phyloP scores from a whole-genome alignment of 1,139 yeast species.

The Hyphopichia fennica region DNA sequence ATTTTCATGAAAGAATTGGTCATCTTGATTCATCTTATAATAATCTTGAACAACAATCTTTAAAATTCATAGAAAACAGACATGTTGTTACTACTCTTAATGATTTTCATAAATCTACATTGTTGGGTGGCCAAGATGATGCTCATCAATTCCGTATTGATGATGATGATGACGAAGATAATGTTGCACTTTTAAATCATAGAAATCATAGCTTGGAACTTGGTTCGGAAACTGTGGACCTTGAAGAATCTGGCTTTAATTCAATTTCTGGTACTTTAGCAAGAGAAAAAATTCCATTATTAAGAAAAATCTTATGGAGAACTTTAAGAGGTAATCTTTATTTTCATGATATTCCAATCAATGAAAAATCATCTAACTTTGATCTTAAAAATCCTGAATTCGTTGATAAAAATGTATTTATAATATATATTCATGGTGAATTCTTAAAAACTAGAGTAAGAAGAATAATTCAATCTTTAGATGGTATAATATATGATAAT shows the following conservation, averaged over 20 bases:
- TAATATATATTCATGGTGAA: slow-evolving; percentile 87
- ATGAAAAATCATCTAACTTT: slow-evolving; percentile 30
- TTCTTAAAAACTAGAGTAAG: slow-evolving; percentile 65
- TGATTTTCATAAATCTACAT: slow-evolving; percentile 25
- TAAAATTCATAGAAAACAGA: slow-evolving; percentile 33
- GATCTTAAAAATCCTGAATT: slow-evolving; percentile 46
- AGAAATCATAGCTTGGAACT: slow-evolving; percentile 27
- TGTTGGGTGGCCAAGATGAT: slow-evolving; percentile 11
- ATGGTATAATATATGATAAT: slow-evolving; percentile 68
- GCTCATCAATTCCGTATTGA: slow-evolving; percentile 9
- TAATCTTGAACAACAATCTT: slow-evolving; percentile 20
- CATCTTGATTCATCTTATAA: slow-evolving; percentile 35
- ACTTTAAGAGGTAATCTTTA: slow-evolving; percentile 54
- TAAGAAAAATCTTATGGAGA: slow-evolving; percentile 57
- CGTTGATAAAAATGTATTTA: slow-evolving; percentile 70
- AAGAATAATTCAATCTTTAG: slow-evolving; percentile 79
- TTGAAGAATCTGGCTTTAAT: slow-evolving; percentile 52
- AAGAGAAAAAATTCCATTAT: slow-evolving; percentile 42
- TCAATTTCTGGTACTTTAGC: slow-evolving; percentile 53
- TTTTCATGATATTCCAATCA: slow-evolving; percentile 50
- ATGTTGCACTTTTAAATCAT: slow-evolving; percentile 32
- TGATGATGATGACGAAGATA: slow-evolving; percentile 28
- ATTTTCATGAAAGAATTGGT: slow-evolving; percentile 26
- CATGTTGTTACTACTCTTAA: slow-evolving; percentile 31
- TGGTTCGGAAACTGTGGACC: slow-evolving; percentile 22